Evolutionary conservation across 176 grass and related monocot genomes (phyloP).

Genomic region (Cymbopogon citratus): DNA sequence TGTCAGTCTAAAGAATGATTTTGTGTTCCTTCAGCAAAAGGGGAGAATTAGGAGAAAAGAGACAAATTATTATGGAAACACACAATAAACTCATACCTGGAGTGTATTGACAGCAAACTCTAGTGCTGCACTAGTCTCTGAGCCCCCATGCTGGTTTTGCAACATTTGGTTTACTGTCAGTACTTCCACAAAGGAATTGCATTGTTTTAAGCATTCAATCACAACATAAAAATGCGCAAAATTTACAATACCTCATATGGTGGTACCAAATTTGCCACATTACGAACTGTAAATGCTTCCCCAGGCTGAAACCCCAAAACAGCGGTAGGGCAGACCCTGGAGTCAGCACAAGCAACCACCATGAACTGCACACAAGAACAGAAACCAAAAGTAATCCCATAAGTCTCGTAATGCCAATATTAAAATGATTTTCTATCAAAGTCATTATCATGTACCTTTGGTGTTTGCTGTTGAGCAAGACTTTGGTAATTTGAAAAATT

Average conservation of each 20-base stretch:
- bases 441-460: slow-evolving; percentile 50
- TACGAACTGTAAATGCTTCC: slow-evolving; percentile 92
- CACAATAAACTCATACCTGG: slow-evolving; percentile 34
- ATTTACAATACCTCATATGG: slow-evolving; percentile 54
- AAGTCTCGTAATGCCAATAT: neutral
- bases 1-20: neutral
- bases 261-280: slow-evolving; percentile 91
- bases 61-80: neutral
- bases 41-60: neutral
- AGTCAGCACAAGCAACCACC: slow-evolving; percentile 89
- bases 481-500: slow-evolving; percentile 51
- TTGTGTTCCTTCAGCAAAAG: neutral
- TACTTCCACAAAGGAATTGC: slow-evolving; percentile 18
- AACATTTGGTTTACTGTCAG: neutral
- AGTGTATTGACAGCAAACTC: slow-evolving; percentile 79
- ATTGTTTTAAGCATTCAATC: neutral
- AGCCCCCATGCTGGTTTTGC: slow-evolving; percentile 53
- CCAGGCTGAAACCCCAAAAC: slow-evolving; percentile 90
- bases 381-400: slow-evolving; percentile 19
- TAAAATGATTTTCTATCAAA: neutral
- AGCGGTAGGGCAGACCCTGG: slow-evolving; percentile 60
- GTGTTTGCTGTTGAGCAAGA: slow-evolving; percentile 66
- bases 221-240: neutral
- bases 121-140: slow-evolving; percentile 87
- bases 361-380: slow-evolving; percentile 73